These are phyloP conservation scores for Strobilomyces dryophilus DNA, from an alignment of 768 basidiomycete genomes.

Conservation along the genomic window DNA sequence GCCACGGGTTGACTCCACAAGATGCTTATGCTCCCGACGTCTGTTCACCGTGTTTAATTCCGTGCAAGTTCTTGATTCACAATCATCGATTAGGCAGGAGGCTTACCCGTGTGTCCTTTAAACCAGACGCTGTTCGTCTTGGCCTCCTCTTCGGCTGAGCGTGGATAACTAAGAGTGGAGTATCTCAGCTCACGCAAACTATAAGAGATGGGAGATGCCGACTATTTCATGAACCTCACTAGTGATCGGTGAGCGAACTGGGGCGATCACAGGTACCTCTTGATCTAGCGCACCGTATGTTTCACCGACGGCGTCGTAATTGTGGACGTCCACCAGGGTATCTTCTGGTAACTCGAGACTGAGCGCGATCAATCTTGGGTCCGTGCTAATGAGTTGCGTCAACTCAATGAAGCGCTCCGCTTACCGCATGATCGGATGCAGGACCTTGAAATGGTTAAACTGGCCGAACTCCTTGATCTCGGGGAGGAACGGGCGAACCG, in stretches of 20 bases:
- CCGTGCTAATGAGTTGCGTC: background rate
- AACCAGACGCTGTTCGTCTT: constrained; percentile 55
- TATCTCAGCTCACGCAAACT: background rate
- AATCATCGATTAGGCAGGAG: too few relatives aligned
- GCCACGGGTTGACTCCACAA: constrained; percentile 60
- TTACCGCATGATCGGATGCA: constrained; percentile 46
- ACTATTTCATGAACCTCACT: constrained; percentile 72
- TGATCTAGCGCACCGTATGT: constrained; percentile 34
- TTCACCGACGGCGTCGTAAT: constrained; percentile 39
- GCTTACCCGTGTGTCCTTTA: constrained; percentile 54
- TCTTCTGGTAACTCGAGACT: constrained; percentile 56
- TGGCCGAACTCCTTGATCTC: constrained; percentile 49
- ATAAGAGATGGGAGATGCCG: constrained; percentile 11
- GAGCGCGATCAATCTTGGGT: constrained; percentile 42
- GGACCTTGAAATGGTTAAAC: constrained; percentile 48
- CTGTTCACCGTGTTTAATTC: constrained; percentile 21
- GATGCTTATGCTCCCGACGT: constrained; percentile 53
- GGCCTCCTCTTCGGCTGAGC: constrained; percentile 44
- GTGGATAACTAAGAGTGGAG: constrained; percentile 39
- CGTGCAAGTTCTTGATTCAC: background rate
- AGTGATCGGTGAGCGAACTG: background rate
- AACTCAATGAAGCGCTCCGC: background rate
- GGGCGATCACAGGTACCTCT: background rate
- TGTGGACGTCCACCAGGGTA: constrained; percentile 44
- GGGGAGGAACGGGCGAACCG: constrained; percentile 46